phyloP scores from a whole-genome alignment of 169 alveolate genomes.

The Besnoitia besnoiti region DNA sequence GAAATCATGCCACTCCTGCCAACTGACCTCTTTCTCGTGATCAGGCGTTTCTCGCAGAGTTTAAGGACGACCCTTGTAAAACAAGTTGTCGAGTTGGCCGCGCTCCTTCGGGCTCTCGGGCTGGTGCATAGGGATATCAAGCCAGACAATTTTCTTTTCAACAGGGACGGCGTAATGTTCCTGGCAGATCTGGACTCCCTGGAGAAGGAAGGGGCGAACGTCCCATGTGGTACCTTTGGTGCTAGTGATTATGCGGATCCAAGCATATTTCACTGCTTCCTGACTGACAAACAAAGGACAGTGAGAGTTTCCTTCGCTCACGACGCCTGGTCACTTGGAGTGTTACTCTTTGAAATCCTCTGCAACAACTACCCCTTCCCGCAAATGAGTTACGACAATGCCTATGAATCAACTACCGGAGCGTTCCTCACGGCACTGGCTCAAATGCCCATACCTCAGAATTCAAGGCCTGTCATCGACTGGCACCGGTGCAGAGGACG shows the following conservation, averaged over 20 bases:
- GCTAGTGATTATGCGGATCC: background rate
- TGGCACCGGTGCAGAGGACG: background rate
- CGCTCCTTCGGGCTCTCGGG: background rate
- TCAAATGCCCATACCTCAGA: background rate
- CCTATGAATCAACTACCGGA: background rate
- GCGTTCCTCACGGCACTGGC: background rate
- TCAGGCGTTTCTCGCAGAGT: too few species aligned
- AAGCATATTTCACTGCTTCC: background rate
- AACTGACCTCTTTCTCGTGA: background rate
- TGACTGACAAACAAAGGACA: background rate
- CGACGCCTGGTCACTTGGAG: background rate
- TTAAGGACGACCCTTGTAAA: background rate
- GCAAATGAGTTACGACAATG: background rate
- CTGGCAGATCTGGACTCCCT: background rate
- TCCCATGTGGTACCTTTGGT: background rate
- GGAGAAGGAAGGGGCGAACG: background rate
- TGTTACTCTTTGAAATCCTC: background rate
- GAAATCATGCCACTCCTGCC: background rate
- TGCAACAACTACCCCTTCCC: background rate
- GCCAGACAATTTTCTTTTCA: background rate
- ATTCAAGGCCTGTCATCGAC: background rate
- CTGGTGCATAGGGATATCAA: background rate
- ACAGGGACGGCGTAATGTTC: background rate
- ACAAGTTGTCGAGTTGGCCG: background rate
- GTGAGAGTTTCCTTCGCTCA: background rate